Percentiles rank a stretch among this genome's conserved stretches.
phyloP scores from a whole-genome alignment of 306 rosid species.

The Rosa chinensis region DNA sequence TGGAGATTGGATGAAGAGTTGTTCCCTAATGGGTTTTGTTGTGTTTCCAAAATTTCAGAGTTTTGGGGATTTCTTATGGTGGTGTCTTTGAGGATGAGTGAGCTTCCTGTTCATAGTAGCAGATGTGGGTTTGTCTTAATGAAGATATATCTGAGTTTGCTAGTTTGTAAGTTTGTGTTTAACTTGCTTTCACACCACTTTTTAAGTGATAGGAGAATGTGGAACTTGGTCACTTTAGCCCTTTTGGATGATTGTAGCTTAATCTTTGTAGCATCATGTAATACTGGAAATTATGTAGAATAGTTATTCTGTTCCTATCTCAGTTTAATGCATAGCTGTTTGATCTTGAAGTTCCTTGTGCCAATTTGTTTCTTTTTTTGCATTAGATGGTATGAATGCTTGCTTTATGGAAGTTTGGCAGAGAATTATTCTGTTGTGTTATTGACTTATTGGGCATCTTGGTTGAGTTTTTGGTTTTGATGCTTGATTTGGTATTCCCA shows the following conservation, averaged over 20 bases:
- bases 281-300: constrained; percentile 10
- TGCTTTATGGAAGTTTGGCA: neutral
- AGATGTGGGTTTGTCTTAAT: neutral
- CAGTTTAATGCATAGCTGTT: constrained; percentile 2
- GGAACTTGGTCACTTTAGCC: constrained; percentile 13
- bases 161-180: constrained; percentile 14
- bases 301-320: neutral
- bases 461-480: neutral
- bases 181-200: constrained; percentile 5
- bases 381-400: neutral
- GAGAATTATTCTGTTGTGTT: neutral
- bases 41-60: neutral
- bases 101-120: constrained; percentile 5
- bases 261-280: neutral
- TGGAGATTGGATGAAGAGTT: neutral
- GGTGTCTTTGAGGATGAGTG: neutral
- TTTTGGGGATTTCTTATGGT: neutral
- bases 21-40: neutral
- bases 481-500: neutral
- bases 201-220: constrained; percentile 17
- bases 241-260: constrained; percentile 18
- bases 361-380: constrained; percentile 9
- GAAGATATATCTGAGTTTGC: neutral
- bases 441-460: neutral
- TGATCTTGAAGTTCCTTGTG: neutral